Percentiles rank a stretch among this genome's conserved stretches.
phyloP scores from a whole-genome alignment of 1,284 basidiomycete genomes.

The Schizophyllum commune region DNA sequence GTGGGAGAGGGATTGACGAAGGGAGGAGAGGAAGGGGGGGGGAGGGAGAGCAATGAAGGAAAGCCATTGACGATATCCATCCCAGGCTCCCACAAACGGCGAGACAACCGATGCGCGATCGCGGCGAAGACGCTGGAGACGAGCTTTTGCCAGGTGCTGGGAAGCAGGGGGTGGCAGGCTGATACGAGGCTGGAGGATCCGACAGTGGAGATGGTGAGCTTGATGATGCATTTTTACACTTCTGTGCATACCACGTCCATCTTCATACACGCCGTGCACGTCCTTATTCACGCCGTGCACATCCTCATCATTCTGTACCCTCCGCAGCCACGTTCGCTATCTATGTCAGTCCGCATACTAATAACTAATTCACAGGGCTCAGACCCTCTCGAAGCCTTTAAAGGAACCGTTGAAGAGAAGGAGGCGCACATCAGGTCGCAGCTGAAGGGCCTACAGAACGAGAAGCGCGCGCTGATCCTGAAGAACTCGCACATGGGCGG shows the following conservation, averaged over 20 bases:
- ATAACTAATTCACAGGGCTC: no score
- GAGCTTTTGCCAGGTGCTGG: slow-evolving; percentile 35
- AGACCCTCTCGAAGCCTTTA: slow-evolving; percentile 44
- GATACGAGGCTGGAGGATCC: slow-evolving; percentile 72
- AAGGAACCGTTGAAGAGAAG: slow-evolving; percentile 32
- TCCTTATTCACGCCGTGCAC: no score
- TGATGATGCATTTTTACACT: no score
- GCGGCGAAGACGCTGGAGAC: slow-evolving; percentile 76
- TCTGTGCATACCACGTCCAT: no score
- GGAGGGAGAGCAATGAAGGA: no score
- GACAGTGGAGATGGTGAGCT: slow-evolving; percentile 34
- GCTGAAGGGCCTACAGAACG: slow-evolving; percentile 43
- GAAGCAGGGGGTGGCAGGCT: slow-evolving; percentile 43
- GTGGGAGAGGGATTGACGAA: no score
- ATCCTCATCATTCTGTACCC: no score
- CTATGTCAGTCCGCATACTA: no score
- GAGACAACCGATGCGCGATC: slow-evolving; percentile 86
- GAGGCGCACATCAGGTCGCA: slow-evolving; percentile 35
- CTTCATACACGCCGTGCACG: no score
- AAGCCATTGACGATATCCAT: slow-evolving; percentile 6
- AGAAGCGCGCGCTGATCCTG: slow-evolving; percentile 67
- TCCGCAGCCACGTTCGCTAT: no score
- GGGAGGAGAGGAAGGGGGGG: no score
- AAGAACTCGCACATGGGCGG: slow-evolving; percentile 86
- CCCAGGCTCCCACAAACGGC: slow-evolving; percentile 82